These are phyloP conservation scores for Kokia cookei DNA, from an alignment of 441 rosid species.

Conservation along the genomic window DNA sequence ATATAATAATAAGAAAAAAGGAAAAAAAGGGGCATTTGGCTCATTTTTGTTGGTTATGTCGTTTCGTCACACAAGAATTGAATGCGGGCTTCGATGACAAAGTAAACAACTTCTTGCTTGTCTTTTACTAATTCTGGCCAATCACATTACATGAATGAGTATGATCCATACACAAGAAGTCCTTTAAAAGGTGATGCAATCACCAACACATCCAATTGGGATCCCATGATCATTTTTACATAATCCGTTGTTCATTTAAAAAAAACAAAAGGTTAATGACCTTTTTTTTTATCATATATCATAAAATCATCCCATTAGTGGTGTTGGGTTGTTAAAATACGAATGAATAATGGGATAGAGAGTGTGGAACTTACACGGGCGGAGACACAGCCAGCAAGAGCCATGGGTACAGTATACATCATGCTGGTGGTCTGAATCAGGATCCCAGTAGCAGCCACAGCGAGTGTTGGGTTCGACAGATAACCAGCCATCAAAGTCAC, in stretches of 20 bases:
- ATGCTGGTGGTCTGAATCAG: conserved; percentile 96
- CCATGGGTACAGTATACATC: conserved; percentile 98
- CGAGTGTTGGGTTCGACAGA: conserved; percentile 68
- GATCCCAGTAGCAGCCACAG: conserved; percentile 95
- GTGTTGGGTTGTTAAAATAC: neutral
- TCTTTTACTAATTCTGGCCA: conserved; percentile 23
- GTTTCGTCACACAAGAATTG: conserved; percentile 17
- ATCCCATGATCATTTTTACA: neutral
- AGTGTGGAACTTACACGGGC: conserved; percentile 62
- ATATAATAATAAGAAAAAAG: too few relatives aligned
- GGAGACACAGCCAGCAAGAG: conserved; percentile 95
- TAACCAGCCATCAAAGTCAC: conserved; percentile 86
- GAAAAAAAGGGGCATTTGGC: neutral
- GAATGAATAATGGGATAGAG: neutral
- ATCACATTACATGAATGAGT: conserved; percentile 25
- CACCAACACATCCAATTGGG: conserved; percentile 10
- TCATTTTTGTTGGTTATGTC: conserved; percentile 16
- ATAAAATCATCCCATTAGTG: neutral
- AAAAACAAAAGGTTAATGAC: neutral
- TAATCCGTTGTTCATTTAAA: neutral
- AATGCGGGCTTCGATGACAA: conserved; percentile 16
- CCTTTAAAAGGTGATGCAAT: conserved; percentile 27
- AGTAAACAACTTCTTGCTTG: conserved; percentile 20
- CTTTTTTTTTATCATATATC: neutral
- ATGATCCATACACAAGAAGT: neutral